Conservation (phyloP, 495 filamentous ascomycete genomes). For the Acidiella bohemica region DNA sequence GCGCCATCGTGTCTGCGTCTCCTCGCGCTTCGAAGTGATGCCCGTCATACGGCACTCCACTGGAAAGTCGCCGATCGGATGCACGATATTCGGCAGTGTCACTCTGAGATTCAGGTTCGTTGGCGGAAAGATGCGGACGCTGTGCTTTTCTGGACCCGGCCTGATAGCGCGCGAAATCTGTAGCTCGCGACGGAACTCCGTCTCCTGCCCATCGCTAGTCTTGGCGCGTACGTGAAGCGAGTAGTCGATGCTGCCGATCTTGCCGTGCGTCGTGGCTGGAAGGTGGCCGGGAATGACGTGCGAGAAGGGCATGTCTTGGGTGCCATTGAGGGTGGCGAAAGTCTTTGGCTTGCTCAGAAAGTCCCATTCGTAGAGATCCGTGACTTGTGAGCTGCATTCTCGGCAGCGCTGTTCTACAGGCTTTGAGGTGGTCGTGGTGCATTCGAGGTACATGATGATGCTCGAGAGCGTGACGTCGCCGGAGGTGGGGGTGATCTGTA, state of each 20-base stretch:
- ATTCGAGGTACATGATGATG: conserved; percentile 55
- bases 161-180: conserved; percentile 62
- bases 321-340: conserved; percentile 42
- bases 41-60: conserved; percentile 70
- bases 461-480: conserved; percentile 49
- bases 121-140: conserved; percentile 86
- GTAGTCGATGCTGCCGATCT: conserved; percentile 65
- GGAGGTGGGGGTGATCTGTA: conserved; percentile 39
- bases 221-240: conserved; percentile 58
- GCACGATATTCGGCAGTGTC: conserved; percentile 64
- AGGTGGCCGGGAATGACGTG: conserved; percentile 76
- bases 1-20: conserved; percentile 64
- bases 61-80: conserved; percentile 75
- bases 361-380: conserved; percentile 63
- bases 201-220: conserved; percentile 44
- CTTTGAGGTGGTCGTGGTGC: conserved; percentile 56
- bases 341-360: conserved; percentile 55
- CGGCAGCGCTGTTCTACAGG: conserved; percentile 65
- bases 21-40: conserved; percentile 44
- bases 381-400: conserved; percentile 55
- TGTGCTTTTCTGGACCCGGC: conserved; percentile 59
- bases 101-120: conserved; percentile 80
- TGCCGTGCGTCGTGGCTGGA: conserved; percentile 64
- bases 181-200: conserved; percentile 50
- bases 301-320: conserved; percentile 80